phyloP scores from a whole-genome alignment of 164 flowering plant genomes.

The Paratinospora sagittata region DNA sequence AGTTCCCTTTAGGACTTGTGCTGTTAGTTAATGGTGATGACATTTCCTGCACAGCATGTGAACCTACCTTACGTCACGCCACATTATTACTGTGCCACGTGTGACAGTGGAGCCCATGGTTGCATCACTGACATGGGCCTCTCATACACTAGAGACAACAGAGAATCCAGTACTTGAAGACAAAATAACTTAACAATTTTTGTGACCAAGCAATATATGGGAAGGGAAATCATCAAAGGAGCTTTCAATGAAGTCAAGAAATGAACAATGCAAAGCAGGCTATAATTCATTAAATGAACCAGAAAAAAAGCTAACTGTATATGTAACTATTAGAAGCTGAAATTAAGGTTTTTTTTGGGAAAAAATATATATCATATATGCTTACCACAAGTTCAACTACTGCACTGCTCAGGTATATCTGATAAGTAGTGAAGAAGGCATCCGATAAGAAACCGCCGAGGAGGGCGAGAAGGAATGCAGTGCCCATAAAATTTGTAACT shows the following conservation, averaged over 20 bases:
- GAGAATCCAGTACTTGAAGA: not conserved
- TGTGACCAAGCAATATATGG: not conserved
- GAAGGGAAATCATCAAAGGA: no score
- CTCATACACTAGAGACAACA: not conserved
- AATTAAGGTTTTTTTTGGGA: no score
- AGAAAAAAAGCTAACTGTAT: no score
- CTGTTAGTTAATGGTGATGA: not conserved
- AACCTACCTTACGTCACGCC: not conserved
- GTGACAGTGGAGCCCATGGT: not conserved
- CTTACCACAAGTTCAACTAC: slow-evolving; percentile 35
- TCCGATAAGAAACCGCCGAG: slow-evolving; percentile 72
- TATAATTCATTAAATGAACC: no score
- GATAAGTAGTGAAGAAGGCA: slow-evolving; percentile 47
- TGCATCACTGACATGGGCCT: not conserved
- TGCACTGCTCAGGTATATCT: slow-evolving; percentile 42
- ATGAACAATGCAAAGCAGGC: no score
- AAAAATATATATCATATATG: no score
- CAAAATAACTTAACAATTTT: not conserved
- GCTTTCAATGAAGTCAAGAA: no score
- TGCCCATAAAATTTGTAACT: slow-evolving; percentile 75
- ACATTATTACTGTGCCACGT: not conserved
- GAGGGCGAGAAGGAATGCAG: slow-evolving; percentile 62
- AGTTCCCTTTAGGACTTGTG: not conserved
- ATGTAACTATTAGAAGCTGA: not conserved
- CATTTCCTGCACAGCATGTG: slow-evolving; percentile 1